A percentile compares a stretch with the other conserved stretches of the same genome.
Evolutionary conservation across 345 rosid genomes (phyloP).

Genomic region (Syzygium jambos): DNA sequence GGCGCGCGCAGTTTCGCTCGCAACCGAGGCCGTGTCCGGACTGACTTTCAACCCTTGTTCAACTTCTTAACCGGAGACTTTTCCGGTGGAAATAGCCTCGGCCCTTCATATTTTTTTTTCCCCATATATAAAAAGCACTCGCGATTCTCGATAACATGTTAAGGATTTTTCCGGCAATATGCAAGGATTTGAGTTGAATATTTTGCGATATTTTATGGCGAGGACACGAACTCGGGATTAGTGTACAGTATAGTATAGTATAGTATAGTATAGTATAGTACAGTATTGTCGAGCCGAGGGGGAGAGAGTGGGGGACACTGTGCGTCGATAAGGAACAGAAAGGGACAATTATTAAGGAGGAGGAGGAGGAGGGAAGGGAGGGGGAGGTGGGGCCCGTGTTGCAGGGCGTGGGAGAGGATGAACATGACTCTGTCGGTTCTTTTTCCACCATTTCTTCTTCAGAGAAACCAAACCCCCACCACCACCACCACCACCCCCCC

Average conservation of each 20-base stretch:
- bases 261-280: too few relatives aligned
- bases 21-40: not conserved
- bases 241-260: too few relatives aligned
- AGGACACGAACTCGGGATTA: not conserved
- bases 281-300: too few relatives aligned
- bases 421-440: slow-evolving; percentile 99
- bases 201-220: too few relatives aligned
- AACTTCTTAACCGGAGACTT: too few relatives aligned
- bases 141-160: not conserved
- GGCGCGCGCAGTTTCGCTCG: too few relatives aligned
- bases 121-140: too few relatives aligned
- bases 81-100: too few relatives aligned
- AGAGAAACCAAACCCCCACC: not conserved
- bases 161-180: not conserved
- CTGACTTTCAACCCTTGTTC: too few relatives aligned
- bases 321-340: not conserved
- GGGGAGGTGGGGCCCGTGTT: not conserved
- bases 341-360: slow-evolving; percentile 50
- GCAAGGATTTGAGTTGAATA: not conserved
- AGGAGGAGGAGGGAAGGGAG: not conserved
- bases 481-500: not conserved
- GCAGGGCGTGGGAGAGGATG: slow-evolving; percentile 94
- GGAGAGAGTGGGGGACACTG: not conserved
- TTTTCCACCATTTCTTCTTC: slow-evolving; percentile 5
- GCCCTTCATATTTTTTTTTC: too few relatives aligned